phyloP scores from a whole-genome alignment of 2,329 filamentous ascomycete genomes.

The Pseudocercospora musae region DNA sequence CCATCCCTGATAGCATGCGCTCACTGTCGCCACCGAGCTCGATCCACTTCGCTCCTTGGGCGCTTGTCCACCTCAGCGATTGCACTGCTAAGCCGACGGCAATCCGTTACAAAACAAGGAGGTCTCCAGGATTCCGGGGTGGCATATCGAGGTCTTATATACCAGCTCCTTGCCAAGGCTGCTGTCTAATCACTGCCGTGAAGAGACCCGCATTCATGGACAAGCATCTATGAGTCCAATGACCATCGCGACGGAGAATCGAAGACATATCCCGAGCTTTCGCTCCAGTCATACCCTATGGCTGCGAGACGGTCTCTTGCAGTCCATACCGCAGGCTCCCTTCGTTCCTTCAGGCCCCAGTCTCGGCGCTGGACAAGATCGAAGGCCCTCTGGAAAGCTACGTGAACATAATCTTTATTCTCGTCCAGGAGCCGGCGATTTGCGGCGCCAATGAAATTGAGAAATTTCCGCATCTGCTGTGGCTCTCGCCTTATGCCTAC shows the following conservation, averaged over 20 bases:
- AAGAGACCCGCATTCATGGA: too few species aligned
- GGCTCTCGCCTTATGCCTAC: neutral
- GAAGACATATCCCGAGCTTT: neutral
- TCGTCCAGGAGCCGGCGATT: neutral
- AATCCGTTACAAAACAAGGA: neutral
- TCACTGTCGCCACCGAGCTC: neutral
- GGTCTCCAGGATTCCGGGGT: neutral
- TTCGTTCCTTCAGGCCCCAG: neutral
- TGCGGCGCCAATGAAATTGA: neutral
- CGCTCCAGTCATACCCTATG: neutral
- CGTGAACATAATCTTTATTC: neutral
- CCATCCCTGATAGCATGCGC: neutral
- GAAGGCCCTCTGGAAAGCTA: neutral
- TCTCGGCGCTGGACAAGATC: neutral
- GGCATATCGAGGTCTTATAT: neutral
- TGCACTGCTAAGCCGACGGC: neutral
- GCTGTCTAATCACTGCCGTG: neutral
- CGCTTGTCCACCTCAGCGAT: neutral
- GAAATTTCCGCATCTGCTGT: neutral
- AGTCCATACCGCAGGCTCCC: neutral
- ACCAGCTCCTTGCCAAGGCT: neutral
- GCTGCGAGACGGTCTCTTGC: neutral
- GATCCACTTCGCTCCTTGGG: neutral
- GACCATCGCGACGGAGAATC: neutral
- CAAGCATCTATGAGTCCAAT: neutral